Evolutionary conservation across 306 rosid species (phyloP), one percentile per base, ranked within the genome.

Genomic region (Betula pendula): DNA sequence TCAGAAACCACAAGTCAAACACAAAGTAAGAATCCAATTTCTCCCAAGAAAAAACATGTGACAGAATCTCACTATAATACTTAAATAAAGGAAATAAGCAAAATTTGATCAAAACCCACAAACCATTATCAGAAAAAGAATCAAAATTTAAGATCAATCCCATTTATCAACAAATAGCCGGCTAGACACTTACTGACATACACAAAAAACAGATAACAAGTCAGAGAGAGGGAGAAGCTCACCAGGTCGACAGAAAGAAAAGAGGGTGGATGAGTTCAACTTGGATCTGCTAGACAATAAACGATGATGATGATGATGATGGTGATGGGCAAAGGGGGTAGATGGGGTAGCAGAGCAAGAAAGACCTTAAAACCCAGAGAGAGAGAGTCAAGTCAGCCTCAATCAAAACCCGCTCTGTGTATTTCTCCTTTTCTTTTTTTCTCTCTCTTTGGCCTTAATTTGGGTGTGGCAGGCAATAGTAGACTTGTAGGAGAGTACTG

Each of bases 61-160:
- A 58, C 69, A 48, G 38, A 50, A 72, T 33, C 68, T 33, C 68
- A 49, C 51, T 62, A 38, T 47, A 60, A 35, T 9, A 58, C 14
- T 15, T 51, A 71, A 68, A 68, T 76, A 38, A 62, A 70, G 68
- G 25, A 76, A 75, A 47, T 4, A 66, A 72, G 15, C n/a, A 62
- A 53, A 20, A 51, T 52, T 62, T 67, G 56, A 75, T 22, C 25
- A 63, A 49, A 24, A 70, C 42, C n/a, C 72, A 50, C 44, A 45
- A 63, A 77, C 51, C 77, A 29, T 31, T 47, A 60, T 11, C 43
- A 45, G 7, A 49, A 40, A 12, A 49, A 38, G 17, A 40, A 35
- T 8, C 13, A 17, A 35, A 65, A 66, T 19, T 66, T 35, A 35
- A 35, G 16, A 33, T n/a, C 70, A 38, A n/a, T n/a, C 48, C 14